Evolutionary conservation across 176 grass and related monocot species (phyloP).

Genomic region (Echinochloa phyllopogon): DNA sequence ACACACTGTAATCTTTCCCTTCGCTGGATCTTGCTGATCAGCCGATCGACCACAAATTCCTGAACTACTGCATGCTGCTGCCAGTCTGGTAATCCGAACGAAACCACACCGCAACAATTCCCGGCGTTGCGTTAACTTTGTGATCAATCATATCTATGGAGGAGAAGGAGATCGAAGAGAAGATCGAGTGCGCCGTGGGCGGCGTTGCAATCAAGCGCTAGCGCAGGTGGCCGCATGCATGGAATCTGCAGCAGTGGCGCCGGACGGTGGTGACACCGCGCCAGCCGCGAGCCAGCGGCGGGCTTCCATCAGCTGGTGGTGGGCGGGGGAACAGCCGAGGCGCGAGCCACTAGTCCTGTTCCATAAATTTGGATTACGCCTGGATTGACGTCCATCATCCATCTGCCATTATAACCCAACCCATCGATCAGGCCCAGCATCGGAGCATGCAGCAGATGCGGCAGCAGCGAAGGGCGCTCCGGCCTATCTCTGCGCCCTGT

Average conservation of each 20-base stretch:
- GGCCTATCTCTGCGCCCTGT: slow-evolving; percentile 28
- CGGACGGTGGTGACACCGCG: neutral
- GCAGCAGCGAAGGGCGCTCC: neutral
- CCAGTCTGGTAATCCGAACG: too few species aligned
- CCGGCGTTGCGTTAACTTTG: too few species aligned
- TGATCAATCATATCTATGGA: too few species aligned
- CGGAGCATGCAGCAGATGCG: neutral
- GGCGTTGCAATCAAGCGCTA: neutral
- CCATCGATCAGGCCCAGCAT: neutral
- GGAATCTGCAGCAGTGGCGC: slow-evolving; percentile 25
- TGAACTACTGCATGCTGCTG: too few species aligned
- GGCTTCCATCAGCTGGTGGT: slow-evolving; percentile 11
- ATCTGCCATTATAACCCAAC: neutral
- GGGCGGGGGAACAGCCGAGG: neutral
- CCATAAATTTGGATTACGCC: slow-evolving; percentile 28
- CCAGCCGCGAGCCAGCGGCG: neutral
- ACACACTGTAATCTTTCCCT: too few species aligned
- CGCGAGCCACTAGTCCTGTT: neutral
- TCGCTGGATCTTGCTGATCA: too few species aligned
- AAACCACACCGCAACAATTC: too few species aligned
- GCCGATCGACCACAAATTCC: too few species aligned
- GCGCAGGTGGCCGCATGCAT: neutral
- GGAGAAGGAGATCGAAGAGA: too few species aligned
- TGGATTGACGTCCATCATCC: slow-evolving; percentile 29
- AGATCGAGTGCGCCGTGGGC: too few species aligned